Conservation (phyloP, 805 yeast species). For the Kodamaea kaohsiungensis region DNA sequence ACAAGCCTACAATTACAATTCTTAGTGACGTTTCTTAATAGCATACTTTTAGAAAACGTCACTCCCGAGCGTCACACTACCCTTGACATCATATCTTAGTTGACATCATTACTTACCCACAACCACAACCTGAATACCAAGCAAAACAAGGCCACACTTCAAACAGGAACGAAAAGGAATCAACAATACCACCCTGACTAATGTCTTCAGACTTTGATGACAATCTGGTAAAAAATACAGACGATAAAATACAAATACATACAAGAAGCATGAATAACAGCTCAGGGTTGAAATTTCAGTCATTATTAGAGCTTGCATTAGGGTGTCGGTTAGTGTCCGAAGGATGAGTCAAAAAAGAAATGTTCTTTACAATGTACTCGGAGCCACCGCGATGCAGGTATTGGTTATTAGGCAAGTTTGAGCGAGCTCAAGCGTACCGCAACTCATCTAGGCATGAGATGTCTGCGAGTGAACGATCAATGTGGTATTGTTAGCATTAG, state of each 20-base stretch:
- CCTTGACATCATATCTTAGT: too few species aligned
- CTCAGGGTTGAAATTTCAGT: not conserved
- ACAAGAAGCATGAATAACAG: not conserved
- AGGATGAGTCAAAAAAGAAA: not conserved
- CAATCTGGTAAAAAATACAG: too few species aligned
- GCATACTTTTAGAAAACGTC: too few species aligned
- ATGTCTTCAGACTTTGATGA: not conserved
- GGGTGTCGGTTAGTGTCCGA: not conserved
- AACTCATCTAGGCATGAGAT: not conserved
- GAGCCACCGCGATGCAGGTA: too few species aligned
- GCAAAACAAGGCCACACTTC: not conserved
- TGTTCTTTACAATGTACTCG: not conserved
- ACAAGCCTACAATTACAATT: too few species aligned
- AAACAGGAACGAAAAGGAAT: not conserved
- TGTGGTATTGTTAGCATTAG: too few species aligned
- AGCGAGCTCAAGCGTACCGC: not conserved
- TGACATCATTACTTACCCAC: too few species aligned
- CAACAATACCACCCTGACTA: not conserved
- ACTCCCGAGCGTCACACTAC: too few species aligned
- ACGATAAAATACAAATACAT: not conserved
- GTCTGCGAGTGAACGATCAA: not conserved
- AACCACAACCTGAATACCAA: too few species aligned
- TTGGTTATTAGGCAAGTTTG: not conserved
- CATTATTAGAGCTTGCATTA: slow-evolving; percentile 3
- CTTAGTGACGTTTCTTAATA: too few species aligned